phyloP scores from a whole-genome alignment of 164 flowering plant genomes.

The Nelumbo lutea region DNA sequence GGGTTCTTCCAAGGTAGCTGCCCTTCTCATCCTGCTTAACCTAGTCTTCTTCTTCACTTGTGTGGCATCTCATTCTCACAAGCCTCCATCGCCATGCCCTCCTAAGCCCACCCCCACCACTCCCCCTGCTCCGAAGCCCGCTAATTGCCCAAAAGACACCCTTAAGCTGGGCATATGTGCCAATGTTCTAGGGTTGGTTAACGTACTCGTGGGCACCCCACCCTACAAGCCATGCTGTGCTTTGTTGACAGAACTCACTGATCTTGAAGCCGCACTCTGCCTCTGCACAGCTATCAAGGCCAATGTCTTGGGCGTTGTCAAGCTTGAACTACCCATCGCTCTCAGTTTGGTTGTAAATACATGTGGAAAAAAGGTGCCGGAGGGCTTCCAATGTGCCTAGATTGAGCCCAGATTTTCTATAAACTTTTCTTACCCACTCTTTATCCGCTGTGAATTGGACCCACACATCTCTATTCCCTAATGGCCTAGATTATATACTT shows the following conservation, averaged over 20 bases:
- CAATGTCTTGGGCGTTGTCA: slow-evolving; percentile 48
- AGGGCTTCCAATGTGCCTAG: slow-evolving; percentile 44
- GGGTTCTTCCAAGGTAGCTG: slow-evolving; percentile 19
- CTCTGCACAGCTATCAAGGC: slow-evolving; percentile 77
- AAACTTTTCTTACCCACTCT: too few relatives aligned
- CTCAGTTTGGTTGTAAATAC: slow-evolving; percentile 52
- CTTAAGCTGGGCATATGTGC: slow-evolving; percentile 73
- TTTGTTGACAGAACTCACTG: slow-evolving; percentile 51
- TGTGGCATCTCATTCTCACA: slow-evolving; percentile 25
- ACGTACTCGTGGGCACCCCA: slow-evolving; percentile 48
- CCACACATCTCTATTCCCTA: too few relatives aligned
- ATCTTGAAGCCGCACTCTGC: slow-evolving; percentile 74
- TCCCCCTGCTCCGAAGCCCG: slow-evolving; percentile 19
- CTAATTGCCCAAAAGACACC: slow-evolving; percentile 64
- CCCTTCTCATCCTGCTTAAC: slow-evolving; percentile 31
- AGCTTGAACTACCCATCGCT: slow-evolving; percentile 48
- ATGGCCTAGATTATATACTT: too few relatives aligned
- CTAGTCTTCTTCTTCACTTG: slow-evolving; percentile 26
- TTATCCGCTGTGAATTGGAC: too few relatives aligned
- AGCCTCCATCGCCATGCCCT: slow-evolving; percentile 10
- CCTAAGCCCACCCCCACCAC: slow-evolving; percentile 9
- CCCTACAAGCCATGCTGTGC: slow-evolving; percentile 54
- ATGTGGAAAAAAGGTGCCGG: slow-evolving; percentile 63
- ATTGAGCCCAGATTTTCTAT: too few relatives aligned
- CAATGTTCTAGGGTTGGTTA: slow-evolving; percentile 54